Evolutionary conservation across 306 rosid genomes (phyloP), one percentile per base, ranked within the genome.

Genomic region (Gleditsia sinensis): DNA sequence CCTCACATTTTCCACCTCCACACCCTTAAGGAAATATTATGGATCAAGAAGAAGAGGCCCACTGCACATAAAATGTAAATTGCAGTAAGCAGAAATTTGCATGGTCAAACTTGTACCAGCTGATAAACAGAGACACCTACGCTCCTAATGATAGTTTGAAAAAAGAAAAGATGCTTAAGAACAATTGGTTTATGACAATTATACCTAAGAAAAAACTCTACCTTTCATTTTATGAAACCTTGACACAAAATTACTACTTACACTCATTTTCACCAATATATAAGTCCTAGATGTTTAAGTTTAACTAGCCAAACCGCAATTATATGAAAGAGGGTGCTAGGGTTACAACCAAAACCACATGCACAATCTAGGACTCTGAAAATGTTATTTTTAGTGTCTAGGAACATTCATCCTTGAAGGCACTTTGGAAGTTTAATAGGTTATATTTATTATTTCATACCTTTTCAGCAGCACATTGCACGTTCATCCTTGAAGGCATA

Each of bases 401-500:
- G 20, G 25, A 9, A 49, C 9, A 49, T 49, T 17, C 21, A 60
- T 60, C 25, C 28, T 9, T 5, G 25, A 17, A 8, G 7, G 20
- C 33, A 78, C 62, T 25, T 30, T 57, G 37, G 4, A 27, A 61
- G 11, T 67, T 73, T 24, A 53, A 30, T 3, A 61, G 14, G 27
- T 20, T 36, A 81, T 32, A 37, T 8, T 42, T 64, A 63, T 36
- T 14, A 75, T 53, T 75, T 48, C 77, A 64, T 72, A 94, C 98
- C 97, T 90, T 88, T 49, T 42, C 83, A n/a, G 87, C 77, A 24
- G 88, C 79, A 74, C 81, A 78, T 46, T 83, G 88, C 42, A 54
- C 65, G 62, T 86, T 82, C 81, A 78, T 71, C 56, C 86, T 88
- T 25, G 97, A 89, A 19, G 88, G 90, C 59, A 81, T 84, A 30